Percentiles rank a stretch among this genome's conserved stretches.
Evolutionary conservation across 352 stramenopile species (phyloP).

Genomic region (Phytophthora macrochlamydospora): DNA sequence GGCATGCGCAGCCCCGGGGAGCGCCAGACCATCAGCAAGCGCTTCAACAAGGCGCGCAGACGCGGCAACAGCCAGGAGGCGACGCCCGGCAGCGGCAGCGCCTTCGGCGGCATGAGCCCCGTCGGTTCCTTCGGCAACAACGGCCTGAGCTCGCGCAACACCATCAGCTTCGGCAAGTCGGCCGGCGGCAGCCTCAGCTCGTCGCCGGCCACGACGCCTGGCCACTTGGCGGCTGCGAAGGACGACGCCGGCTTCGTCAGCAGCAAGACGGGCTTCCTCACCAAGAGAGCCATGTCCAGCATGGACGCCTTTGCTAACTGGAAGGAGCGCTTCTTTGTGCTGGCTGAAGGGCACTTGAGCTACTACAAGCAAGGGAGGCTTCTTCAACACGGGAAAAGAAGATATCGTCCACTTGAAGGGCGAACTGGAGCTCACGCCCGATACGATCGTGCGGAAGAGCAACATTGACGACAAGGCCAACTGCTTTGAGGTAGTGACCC

Average conservation of each 20-base stretch:
- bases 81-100: slow-evolving; percentile 29
- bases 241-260: slow-evolving; percentile 63
- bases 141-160: slow-evolving; percentile 40
- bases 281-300: slow-evolving; percentile 85
- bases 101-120: slow-evolving; percentile 50
- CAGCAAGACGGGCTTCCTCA: slow-evolving; percentile 87
- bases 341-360: slow-evolving; percentile 81
- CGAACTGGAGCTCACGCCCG: slow-evolving; percentile 78
- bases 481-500: slow-evolving; percentile 86
- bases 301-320: slow-evolving; percentile 91
- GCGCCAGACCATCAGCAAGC: slow-evolving; percentile 58
- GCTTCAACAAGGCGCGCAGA: slow-evolving; percentile 71
- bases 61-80: slow-evolving; percentile 75
- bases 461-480: slow-evolving; percentile 89
- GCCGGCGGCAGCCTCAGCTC: slow-evolving; percentile 12
- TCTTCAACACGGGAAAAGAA: slow-evolving; percentile 87
- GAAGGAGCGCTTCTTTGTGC: slow-evolving; percentile 89
- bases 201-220: slow-evolving; percentile 19
- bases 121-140: slow-evolving; percentile 36
- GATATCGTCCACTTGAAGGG: slow-evolving; percentile 88
- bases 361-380: slow-evolving; percentile 90
- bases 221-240: slow-evolving; percentile 19
- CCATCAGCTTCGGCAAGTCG: slow-evolving; percentile 61
- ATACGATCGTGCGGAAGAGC: slow-evolving; percentile 83
- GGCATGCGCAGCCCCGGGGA: slow-evolving; percentile 32